A percentile compares a stretch with the other conserved stretches of the same genome.
phyloP scores from a whole-genome alignment of 257 asterid species.

The Solanum habrochaites region DNA sequence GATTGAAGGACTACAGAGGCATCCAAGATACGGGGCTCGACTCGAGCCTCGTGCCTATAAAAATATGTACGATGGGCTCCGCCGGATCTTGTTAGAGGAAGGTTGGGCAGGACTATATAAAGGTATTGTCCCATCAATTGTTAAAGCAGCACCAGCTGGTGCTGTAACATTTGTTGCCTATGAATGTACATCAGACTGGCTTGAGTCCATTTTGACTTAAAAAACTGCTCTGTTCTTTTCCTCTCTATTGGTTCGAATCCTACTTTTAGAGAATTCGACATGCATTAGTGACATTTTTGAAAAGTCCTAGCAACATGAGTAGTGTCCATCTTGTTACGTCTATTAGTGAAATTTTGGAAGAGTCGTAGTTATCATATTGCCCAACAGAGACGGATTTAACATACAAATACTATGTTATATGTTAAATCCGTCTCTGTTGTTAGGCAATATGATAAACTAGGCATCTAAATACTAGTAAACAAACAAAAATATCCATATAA shows the following conservation, averaged over 20 bases:
- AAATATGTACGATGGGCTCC: constrained; percentile 62
- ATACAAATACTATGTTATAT: no score
- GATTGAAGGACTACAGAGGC: constrained; percentile 81
- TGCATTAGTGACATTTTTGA: neutral
- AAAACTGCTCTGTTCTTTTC: neutral
- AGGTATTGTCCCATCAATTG: constrained; percentile 80
- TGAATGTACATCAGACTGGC: constrained; percentile 69
- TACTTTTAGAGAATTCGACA: neutral
- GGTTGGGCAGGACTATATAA: constrained; percentile 84
- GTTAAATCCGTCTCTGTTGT: no score
- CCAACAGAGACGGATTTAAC: no score
- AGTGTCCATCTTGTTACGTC: neutral
- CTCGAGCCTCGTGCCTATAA: constrained; percentile 56
- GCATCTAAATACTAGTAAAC: no score
- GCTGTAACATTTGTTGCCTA: constrained; percentile 92
- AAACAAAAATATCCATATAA: no score
- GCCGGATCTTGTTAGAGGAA: constrained; percentile 40
- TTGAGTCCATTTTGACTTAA: constrained; percentile 52
- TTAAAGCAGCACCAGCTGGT: constrained; percentile 94
- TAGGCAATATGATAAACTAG: no score
- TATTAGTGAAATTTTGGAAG: no score
- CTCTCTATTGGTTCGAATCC: neutral
- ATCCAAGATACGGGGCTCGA: constrained; percentile 80
- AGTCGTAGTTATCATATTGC: no score
- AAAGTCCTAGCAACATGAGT: neutral